Base-by-base conservation (phyloP, 192 early-diverging fungal genomes). In the Coemansia sp. region DNA sequence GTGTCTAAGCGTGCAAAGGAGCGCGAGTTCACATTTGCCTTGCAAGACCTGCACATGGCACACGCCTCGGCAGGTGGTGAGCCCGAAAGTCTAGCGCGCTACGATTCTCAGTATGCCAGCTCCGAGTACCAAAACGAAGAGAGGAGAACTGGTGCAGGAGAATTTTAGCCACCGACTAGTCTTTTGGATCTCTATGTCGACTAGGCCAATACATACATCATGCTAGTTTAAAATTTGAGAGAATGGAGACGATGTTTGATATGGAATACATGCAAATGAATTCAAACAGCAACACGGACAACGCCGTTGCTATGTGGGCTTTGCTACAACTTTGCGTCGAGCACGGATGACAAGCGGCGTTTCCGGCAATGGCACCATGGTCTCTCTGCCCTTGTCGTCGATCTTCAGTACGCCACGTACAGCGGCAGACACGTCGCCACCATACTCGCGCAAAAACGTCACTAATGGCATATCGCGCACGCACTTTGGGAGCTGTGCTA, bases 381-480 rank as follows among this genome's bases (percentile, higher is more conserved):
- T 38, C 18, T 66, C 68, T 16, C 24, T 41, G 18, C 63, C 44
- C 20, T 65, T 47, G 34, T 40, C 57, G 57, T 77, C 79, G 0
- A 82, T 24, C 60, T 60, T 71, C 16, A 82, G 75, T 22, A 66
- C 57, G 8, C 79, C 75, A 24, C 79, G 79, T 20, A 77, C 75
- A 1, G 79, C 80, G 2, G 74, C 67, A 1, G 73, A 67, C 16
- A 83, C 73, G 43, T 83, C 80, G 46, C 80, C 80, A 27, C 70
- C 70, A 31, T 75, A 78, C 40, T 83, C 80, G 31, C 54, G 75
- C 57, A 83, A 61, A 62, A 83, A 83, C 13, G 65, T 66, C 52
- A 70, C 72, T 18, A 83, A 57, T 41, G 76, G 67, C 80, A 83
- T 83, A 1, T 83, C 76, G 7, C 80, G 80, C 65, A 83, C 80